phyloP scores from a whole-genome alignment of 352 stramenopile genomes.

The Phytophthora pluvialis region DNA sequence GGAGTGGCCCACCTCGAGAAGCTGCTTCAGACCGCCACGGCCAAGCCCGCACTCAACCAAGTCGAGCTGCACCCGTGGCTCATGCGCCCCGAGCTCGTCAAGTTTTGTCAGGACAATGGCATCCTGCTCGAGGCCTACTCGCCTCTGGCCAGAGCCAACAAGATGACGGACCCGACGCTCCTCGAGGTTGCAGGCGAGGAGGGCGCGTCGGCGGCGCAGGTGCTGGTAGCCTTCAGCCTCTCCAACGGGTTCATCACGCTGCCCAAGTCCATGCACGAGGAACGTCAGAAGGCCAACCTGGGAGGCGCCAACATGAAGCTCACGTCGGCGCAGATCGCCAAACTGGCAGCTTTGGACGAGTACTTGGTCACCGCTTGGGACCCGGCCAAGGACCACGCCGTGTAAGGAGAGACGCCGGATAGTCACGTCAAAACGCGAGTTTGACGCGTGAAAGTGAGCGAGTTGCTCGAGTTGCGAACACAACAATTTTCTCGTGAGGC shows the following conservation, averaged over 20 bases:
- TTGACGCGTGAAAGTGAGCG: too few relatives aligned
- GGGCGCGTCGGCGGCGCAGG: constrained; percentile 45
- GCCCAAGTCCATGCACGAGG: constrained; percentile 55
- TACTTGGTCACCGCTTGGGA: constrained; percentile 59
- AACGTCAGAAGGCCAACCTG: constrained; percentile 57
- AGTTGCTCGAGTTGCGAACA: too few relatives aligned
- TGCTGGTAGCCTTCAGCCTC: constrained; percentile 62
- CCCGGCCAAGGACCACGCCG: constrained; percentile 44
- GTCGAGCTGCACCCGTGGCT: constrained; percentile 85
- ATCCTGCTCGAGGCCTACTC: constrained; percentile 76
- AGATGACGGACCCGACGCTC: constrained; percentile 27
- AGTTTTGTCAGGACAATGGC: constrained; percentile 55
- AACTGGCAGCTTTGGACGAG: constrained; percentile 47
- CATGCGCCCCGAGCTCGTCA: constrained; percentile 54
- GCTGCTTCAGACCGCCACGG: constrained; percentile 58
- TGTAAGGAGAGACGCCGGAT: constrained; percentile 11
- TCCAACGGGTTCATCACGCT: constrained; percentile 62
- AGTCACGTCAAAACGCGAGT: too few relatives aligned
- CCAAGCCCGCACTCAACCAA: constrained; percentile 84
- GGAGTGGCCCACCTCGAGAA: constrained; percentile 80
- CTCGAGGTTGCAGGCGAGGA: constrained; percentile 40
- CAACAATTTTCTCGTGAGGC: too few relatives aligned
- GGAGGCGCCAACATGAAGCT: constrained; percentile 43
- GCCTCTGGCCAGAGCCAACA: constrained; percentile 45
- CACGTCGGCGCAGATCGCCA: constrained; percentile 32